Conservation (phyloP, 2,329 filamentous ascomycete species). For the Aspergillus carbonarius region DNA sequence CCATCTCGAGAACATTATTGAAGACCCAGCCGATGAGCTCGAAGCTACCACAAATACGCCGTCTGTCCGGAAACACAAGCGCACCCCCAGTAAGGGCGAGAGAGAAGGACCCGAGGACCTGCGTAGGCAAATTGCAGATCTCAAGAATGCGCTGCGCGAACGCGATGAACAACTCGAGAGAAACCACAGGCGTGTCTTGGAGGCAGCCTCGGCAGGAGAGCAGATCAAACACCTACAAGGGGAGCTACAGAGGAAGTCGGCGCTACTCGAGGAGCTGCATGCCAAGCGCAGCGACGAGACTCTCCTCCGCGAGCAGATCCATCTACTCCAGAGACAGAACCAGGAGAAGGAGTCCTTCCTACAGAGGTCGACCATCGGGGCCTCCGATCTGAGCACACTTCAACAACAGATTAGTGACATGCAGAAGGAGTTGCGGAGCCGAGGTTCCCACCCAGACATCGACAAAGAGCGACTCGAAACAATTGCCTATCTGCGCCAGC, state of each 20-base stretch:
- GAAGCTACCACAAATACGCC: conserved; percentile 24
- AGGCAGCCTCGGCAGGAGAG: conserved; percentile 37
- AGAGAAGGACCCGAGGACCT: conserved; percentile 25
- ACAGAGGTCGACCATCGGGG: conserved; percentile 22
- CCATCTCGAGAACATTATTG: conserved; percentile 39
- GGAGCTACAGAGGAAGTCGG: conserved; percentile 36
- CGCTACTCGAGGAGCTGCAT: conserved; percentile 29
- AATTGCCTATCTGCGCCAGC: conserved; percentile 33
- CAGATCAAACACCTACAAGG: conserved; percentile 41
- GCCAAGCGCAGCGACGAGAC: conserved; percentile 23
- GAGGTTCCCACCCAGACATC: conserved; percentile 20
- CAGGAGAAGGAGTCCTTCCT: conserved; percentile 27
- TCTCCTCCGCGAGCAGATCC: conserved; percentile 31
- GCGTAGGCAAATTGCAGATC: conserved; percentile 32
- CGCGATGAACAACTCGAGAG: conserved; percentile 37
- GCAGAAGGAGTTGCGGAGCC: conserved; percentile 32
- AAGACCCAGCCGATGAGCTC: conserved; percentile 29
- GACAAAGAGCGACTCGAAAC: conserved; percentile 33
- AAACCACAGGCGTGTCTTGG: conserved; percentile 32
- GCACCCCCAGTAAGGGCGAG: conserved; percentile 16
- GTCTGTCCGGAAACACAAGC: conserved; percentile 25
- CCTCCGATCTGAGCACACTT: conserved; percentile 25
- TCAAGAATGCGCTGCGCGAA: conserved; percentile 32
- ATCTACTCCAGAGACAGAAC: conserved; percentile 28
- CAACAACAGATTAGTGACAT: conserved; percentile 34